Evolutionary conservation across 2,329 filamentous ascomycete genomes (phyloP).

Genomic region (Biscogniauxia sp.): DNA sequence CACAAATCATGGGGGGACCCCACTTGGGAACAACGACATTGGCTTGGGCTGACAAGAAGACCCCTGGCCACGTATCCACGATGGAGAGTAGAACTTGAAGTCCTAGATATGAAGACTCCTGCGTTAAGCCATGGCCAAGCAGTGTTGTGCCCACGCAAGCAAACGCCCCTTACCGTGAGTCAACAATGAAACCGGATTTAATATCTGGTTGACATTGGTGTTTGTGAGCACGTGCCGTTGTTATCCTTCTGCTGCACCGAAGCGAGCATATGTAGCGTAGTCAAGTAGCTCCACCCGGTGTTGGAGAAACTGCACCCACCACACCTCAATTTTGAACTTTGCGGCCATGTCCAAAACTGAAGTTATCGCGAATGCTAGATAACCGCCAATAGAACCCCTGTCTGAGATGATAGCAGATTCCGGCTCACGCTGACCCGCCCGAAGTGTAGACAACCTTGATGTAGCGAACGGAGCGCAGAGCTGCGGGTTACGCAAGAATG

Average conservation of each 20-base stretch:
- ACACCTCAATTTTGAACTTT: slow-evolving; percentile 14
- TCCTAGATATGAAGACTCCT: slow-evolving; percentile 2
- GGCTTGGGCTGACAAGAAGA: neutral
- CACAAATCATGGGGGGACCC: neutral
- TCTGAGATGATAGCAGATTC: slow-evolving; percentile 9
- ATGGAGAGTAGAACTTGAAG: neutral
- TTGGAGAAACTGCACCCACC: slow-evolving; percentile 18
- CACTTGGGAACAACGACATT: neutral
- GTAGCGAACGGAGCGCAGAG: slow-evolving; percentile 2
- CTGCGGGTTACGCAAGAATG: slow-evolving; percentile 1
- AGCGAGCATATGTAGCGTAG: slow-evolving; percentile 18
- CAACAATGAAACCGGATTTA: slow-evolving; percentile 4
- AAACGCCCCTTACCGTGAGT: slow-evolving; percentile 12
- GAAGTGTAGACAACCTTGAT: neutral
- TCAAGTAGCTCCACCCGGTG: slow-evolving; percentile 18
- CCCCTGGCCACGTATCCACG: neutral
- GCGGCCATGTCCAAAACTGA: slow-evolving; percentile 12
- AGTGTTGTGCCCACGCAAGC: neutral
- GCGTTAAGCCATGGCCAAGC: slow-evolving; percentile 9
- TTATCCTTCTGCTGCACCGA: slow-evolving; percentile 21
- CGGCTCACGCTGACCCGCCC: slow-evolving; percentile 3
- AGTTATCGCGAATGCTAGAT: slow-evolving; percentile 17
- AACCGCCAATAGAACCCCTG: slow-evolving; percentile 2
- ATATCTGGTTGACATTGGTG: slow-evolving; percentile 12
- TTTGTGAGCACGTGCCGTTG: slow-evolving; percentile 11